Evolutionary conservation across 305 asterid genomes (phyloP).

Genomic region (Ajuga reptans): DNA sequence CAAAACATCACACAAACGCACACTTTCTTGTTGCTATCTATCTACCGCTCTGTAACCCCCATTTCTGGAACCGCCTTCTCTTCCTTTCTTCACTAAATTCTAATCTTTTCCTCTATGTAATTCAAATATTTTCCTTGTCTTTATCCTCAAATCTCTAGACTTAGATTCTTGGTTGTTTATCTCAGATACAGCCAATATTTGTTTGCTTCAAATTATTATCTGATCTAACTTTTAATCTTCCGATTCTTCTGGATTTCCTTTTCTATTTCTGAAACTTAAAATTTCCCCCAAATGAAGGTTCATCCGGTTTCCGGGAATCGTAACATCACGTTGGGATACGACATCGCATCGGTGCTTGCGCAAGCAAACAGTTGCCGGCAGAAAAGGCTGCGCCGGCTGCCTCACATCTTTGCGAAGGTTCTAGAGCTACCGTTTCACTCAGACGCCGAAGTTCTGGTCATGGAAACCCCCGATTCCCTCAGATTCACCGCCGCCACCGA

Average conservation of each 20-base stretch:
- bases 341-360: conserved; percentile 51
- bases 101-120: neutral
- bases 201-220: neutral
- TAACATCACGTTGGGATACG: conserved; percentile 56
- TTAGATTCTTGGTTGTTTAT: neutral
- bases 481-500: conserved; percentile 56
- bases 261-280: neutral
- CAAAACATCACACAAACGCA: too few relatives aligned
- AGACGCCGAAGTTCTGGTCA: conserved; percentile 60
- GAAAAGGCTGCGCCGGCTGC: conserved; percentile 68
- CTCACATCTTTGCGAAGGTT: conserved; percentile 84
- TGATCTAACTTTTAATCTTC: neutral
- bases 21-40: too few relatives aligned
- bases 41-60: too few relatives aligned
- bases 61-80: neutral
- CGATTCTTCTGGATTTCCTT: neutral
- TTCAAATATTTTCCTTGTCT: neutral
- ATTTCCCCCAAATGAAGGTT: conserved; percentile 52
- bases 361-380: conserved; percentile 49
- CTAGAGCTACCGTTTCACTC: conserved; percentile 72
- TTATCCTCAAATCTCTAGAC: neutral
- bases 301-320: conserved; percentile 59
- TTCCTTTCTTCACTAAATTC: neutral
- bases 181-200: neutral
- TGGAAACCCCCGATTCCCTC: conserved; percentile 49